Evolutionary conservation across 257 asterid genomes (phyloP).

Genomic region (Solanum microdontum): DNA sequence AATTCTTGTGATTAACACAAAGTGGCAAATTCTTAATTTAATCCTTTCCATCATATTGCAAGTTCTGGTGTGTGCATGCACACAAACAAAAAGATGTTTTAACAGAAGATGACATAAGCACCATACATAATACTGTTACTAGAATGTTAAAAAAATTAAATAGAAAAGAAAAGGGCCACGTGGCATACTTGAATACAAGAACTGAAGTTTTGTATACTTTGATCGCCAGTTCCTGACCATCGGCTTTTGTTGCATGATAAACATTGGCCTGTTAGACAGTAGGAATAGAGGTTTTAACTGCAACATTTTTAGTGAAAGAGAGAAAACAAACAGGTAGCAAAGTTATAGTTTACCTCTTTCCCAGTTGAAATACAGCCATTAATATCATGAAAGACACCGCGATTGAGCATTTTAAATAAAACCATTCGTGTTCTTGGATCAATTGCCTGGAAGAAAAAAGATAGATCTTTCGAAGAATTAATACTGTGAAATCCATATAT

Average conservation of each 20-base stretch:
- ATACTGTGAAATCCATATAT: background rate
- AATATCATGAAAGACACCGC: slow-evolving; percentile 70
- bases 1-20: background rate
- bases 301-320: background rate
- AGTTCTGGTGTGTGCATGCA: background rate
- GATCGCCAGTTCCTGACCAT: slow-evolving; percentile 85
- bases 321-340: background rate
- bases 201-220: slow-evolving; percentile 90
- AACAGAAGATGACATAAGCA: background rate
- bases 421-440: slow-evolving; percentile 99
- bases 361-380: slow-evolving; percentile 99
- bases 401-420: slow-evolving; percentile 80
- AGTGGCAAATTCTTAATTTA: background rate
- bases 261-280: slow-evolving; percentile 70
- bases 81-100: background rate
- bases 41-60: background rate
- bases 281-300: background rate
- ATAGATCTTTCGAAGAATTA: background rate
- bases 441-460: slow-evolving; percentile 59
- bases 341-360: slow-evolving; percentile 53
- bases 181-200: slow-evolving; percentile 77
- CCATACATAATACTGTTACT: background rate
- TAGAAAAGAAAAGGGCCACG: slow-evolving; percentile 6
- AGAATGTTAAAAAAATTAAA: background rate
- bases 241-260: slow-evolving; percentile 83